Evolutionary conservation across 1,284 basidiomycete genomes (phyloP).

Genomic region (Apiotrichum domesticum): DNA sequence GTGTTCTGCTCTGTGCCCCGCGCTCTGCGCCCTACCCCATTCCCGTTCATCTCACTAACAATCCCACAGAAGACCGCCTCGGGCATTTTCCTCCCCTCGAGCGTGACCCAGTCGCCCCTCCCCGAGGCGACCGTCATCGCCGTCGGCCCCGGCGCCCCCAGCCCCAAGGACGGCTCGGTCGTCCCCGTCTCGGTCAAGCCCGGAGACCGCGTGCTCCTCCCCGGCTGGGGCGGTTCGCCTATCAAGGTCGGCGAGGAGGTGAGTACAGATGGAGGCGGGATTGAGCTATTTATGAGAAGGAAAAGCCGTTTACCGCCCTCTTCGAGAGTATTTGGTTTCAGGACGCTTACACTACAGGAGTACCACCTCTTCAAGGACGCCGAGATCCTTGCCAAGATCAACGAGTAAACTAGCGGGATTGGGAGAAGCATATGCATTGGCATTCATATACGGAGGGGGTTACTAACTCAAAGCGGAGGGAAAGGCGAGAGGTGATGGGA

Average conservation of each 20-base stretch:
- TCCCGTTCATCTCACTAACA: not conserved
- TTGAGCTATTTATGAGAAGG: not conserved
- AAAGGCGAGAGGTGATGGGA: not conserved
- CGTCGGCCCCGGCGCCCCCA: slow-evolving; percentile 83
- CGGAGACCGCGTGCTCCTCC: slow-evolving; percentile 88
- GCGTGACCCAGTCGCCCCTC: slow-evolving; percentile 71
- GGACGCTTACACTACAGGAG: slow-evolving; percentile 56
- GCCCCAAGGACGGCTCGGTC: slow-evolving; percentile 69
- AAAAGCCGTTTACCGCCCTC: not conserved
- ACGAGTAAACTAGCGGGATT: slow-evolving; percentile 57
- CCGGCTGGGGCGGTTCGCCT: slow-evolving; percentile 89
- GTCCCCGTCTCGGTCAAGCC: slow-evolving; percentile 74
- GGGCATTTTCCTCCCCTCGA: slow-evolving; percentile 89
- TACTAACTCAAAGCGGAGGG: not conserved
- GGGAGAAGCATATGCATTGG: slow-evolving; percentile 3
- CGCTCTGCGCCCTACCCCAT: not conserved
- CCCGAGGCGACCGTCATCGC: slow-evolving; percentile 97
- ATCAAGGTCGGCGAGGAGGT: slow-evolving; percentile 98
- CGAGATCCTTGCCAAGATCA: slow-evolving; percentile 95
- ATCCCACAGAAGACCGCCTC: slow-evolving; percentile 76
- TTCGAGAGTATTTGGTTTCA: not conserved
- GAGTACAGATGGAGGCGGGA: slow-evolving; percentile 39
- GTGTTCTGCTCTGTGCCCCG: not conserved
- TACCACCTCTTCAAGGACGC: slow-evolving; percentile 92
- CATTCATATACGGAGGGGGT: not conserved